A percentile compares a stretch with the other conserved stretches of the same genome.
Evolutionary conservation across 1,284 basidiomycete species (phyloP).

Genomic region (Sparassis latifolia): DNA sequence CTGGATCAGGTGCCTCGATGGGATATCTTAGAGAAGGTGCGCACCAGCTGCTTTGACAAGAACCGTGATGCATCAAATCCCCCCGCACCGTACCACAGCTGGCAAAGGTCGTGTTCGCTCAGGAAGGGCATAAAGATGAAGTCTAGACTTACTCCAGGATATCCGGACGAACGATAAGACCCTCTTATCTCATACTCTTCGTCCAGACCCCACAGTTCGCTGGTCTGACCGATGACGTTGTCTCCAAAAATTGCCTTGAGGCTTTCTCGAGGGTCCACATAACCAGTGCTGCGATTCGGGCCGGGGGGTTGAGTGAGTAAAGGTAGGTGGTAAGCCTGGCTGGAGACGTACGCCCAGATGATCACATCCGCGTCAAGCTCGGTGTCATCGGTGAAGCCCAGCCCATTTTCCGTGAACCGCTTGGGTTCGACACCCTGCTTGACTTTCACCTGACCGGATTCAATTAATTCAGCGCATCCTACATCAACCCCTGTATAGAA

Average conservation of each 20-base stretch:
- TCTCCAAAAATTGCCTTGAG: constrained; percentile 40
- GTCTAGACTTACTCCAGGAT: constrained; percentile 21
- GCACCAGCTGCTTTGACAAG: constrained; percentile 29
- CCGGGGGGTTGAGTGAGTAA: constrained; percentile 18
- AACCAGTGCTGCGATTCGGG: constrained; percentile 26
- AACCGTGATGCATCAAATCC: constrained; percentile 27
- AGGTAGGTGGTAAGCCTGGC: constrained; percentile 22
- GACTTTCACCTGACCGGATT: constrained; percentile 64
- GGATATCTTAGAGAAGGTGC: constrained; percentile 2
- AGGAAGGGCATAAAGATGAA: not conserved
- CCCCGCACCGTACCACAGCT: constrained; percentile 32
- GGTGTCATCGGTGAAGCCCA: constrained; percentile 60
- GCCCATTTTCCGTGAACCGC: constrained; percentile 41
- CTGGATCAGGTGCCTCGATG: not conserved
- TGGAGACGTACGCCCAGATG: constrained; percentile 41
- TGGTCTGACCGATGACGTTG: constrained; percentile 37
- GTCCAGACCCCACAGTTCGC: constrained; percentile 49
- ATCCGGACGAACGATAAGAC: constrained; percentile 24
- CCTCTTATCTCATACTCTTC: constrained; percentile 52
- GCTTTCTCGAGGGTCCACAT: constrained; percentile 30
- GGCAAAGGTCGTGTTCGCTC: not conserved
- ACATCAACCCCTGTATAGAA: constrained; percentile 28
- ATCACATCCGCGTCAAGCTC: constrained; percentile 60
- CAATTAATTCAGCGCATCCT: constrained; percentile 42
- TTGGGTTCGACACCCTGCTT: constrained; percentile 54